Conservation (phyloP, 2,329 filamentous ascomycete species). For the Kalmusia sp. region DNA sequence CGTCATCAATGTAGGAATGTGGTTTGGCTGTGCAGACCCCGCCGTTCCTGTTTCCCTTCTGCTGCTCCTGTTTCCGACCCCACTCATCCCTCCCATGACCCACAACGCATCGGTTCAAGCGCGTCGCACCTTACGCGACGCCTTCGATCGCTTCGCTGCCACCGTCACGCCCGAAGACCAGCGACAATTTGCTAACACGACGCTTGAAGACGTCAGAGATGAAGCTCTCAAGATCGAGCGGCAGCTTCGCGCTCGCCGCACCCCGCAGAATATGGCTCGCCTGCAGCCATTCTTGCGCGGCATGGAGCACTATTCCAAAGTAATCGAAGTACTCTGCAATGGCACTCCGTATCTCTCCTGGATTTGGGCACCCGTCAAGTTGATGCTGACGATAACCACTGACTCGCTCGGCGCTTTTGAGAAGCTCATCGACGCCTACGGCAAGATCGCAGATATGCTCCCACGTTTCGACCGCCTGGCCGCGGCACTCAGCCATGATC, state of each 20-base stretch:
- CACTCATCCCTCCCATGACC: too few relatives aligned
- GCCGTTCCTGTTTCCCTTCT: too few relatives aligned
- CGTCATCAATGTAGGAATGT: too few relatives aligned
- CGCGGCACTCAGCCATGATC: slow-evolving; percentile 32
- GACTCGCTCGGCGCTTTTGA: slow-evolving; percentile 52
- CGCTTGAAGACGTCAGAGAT: slow-evolving; percentile 46
- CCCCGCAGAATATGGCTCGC: slow-evolving; percentile 52
- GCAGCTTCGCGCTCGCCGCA: slow-evolving; percentile 46
- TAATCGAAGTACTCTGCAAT: slow-evolving; percentile 54
- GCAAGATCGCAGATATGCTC: slow-evolving; percentile 49
- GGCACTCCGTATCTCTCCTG: slow-evolving; percentile 55
- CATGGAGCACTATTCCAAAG: slow-evolving; percentile 51
- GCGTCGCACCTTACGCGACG: slow-evolving; percentile 12
- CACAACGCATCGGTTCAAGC: slow-evolving; percentile 10
- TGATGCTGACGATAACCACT: slow-evolving; percentile 22
- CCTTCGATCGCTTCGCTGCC: slow-evolving; percentile 19
- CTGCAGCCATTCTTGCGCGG: slow-evolving; percentile 52
- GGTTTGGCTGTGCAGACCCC: too few relatives aligned
- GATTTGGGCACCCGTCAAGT: slow-evolving; percentile 54
- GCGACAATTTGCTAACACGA: slow-evolving; percentile 25
- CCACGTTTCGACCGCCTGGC: slow-evolving; percentile 46
- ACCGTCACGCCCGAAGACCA: slow-evolving; percentile 13
- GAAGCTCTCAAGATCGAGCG: slow-evolving; percentile 44
- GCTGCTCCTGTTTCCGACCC: too few relatives aligned
- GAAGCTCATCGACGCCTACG: slow-evolving; percentile 50